A percentile compares a stretch with the other conserved stretches of the same genome.
Evolutionary conservation across 768 basidiomycete species (phyloP).

Genomic region (Hypsizygus marmoreus): DNA sequence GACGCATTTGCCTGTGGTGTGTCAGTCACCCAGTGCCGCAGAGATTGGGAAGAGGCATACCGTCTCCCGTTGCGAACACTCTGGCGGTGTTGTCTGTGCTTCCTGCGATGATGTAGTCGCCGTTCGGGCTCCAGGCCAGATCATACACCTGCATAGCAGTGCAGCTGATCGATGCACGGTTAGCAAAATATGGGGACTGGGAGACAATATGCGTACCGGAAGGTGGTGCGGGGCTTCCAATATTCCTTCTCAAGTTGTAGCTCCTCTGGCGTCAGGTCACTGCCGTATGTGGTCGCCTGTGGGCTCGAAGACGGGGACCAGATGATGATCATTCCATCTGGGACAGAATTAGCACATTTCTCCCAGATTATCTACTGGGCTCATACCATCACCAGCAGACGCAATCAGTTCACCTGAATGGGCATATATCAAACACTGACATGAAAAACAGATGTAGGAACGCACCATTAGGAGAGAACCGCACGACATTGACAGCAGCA

Average conservation of each 20-base stretch:
- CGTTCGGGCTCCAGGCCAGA: slow-evolving; percentile 94
- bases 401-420: slow-evolving; percentile 83
- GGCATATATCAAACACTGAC: slow-evolving; percentile 2
- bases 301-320: slow-evolving; percentile 87
- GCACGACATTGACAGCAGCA: slow-evolving; percentile 93
- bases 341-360: slow-evolving; percentile 15
- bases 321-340: slow-evolving; percentile 97
- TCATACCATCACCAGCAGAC: slow-evolving; percentile 94
- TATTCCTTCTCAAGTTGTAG: slow-evolving; percentile 89
- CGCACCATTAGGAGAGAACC: slow-evolving; percentile 93
- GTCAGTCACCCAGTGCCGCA: slow-evolving; percentile 10
- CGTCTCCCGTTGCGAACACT: slow-evolving; percentile 76
- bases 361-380: slow-evolving; percentile 3
- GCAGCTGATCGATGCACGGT: slow-evolving; percentile 52
- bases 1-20: slow-evolving; percentile 71
- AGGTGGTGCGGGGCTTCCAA: slow-evolving; percentile 88
- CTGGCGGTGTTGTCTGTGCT: slow-evolving; percentile 95
- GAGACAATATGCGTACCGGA: slow-evolving; percentile 55
- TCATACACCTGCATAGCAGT: slow-evolving; percentile 98
- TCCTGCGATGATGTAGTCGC: slow-evolving; percentile 93
- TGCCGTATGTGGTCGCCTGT: slow-evolving; percentile 75
- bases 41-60: slow-evolving; percentile 37
- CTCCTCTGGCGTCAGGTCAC: slow-evolving; percentile 77
- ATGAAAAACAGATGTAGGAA: slow-evolving; percentile 9
- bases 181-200: background rate